Evolutionary conservation across 345 rosid genomes (phyloP).

Genomic region (Ceriops decandra): DNA sequence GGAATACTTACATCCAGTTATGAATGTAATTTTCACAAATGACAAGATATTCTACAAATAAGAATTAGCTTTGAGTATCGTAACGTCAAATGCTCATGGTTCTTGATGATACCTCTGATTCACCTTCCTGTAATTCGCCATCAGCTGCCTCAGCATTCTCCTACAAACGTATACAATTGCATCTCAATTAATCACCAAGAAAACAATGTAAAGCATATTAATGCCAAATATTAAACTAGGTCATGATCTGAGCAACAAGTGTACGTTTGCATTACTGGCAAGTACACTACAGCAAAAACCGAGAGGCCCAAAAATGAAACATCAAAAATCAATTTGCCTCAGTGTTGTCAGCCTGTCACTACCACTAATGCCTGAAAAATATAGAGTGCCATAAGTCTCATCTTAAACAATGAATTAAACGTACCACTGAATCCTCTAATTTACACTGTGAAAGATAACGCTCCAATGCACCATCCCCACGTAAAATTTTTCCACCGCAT

Average conservation of each 20-base stretch:
- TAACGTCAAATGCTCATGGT: slow-evolving; percentile 65
- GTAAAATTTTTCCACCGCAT: slow-evolving; percentile 68
- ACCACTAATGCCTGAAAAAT: not conserved
- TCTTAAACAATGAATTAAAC: not conserved
- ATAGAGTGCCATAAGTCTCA: not conserved
- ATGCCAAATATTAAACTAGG: not conserved
- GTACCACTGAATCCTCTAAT: slow-evolving; percentile 47
- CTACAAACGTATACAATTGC: slow-evolving; percentile 24
- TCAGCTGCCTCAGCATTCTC: slow-evolving; percentile 34
- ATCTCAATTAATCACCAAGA: not conserved
- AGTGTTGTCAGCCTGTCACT: too few relatives aligned
- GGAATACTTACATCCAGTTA: slow-evolving; percentile 34
- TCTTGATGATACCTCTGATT: slow-evolving; percentile 50
- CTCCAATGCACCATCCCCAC: slow-evolving; percentile 73
- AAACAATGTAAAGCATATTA: not conserved
- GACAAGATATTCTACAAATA: slow-evolving; percentile 19
- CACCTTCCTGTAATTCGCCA: slow-evolving; percentile 51
- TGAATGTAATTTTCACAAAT: slow-evolving; percentile 30
- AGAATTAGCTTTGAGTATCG: not conserved
- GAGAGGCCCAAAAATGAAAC: too few relatives aligned
- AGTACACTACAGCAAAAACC: not conserved
- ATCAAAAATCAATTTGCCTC: too few relatives aligned
- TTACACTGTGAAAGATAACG: slow-evolving; percentile 44
- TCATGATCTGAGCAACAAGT: not conserved
- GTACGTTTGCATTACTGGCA: not conserved